Percentiles rank a stretch among this genome's conserved stretches.
phyloP scores from a whole-genome alignment of 228 moss, liverwort and hornwort species.

The Sphagnum magellanicum region DNA sequence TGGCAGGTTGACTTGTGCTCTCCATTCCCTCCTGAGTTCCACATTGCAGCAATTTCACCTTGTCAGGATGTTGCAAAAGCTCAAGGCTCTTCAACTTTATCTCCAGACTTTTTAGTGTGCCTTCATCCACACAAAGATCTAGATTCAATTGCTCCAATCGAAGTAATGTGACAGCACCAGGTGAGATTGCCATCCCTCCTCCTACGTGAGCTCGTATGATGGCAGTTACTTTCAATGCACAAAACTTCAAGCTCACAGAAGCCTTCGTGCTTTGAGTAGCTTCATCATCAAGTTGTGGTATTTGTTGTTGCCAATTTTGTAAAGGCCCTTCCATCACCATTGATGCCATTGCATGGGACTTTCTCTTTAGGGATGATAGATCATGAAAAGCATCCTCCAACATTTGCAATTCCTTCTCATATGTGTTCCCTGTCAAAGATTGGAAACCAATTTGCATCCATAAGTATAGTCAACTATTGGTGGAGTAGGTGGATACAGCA shows the following conservation, averaged over 20 bases:
- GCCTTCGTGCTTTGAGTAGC: slow-evolving; percentile 7
- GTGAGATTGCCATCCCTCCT: slow-evolving; percentile 8
- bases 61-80: slow-evolving; percentile 39
- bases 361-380: slow-evolving; percentile 39
- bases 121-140: slow-evolving; percentile 41
- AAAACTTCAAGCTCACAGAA: slow-evolving; percentile 34
- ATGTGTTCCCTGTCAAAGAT: slow-evolving; percentile 25
- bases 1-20: slow-evolving; percentile 16
- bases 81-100: slow-evolving; percentile 45
- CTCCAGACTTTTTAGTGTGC: slow-evolving; percentile 35
- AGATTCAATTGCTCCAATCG: slow-evolving; percentile 46
- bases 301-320: slow-evolving; percentile 37
- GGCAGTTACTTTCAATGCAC: slow-evolving; percentile 33
- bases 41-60: slow-evolving; percentile 40
- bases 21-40: slow-evolving; percentile 32
- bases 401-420: slow-evolving; percentile 34
- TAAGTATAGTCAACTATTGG: no score
- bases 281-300: slow-evolving; percentile 18
- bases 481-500: no score
- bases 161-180: slow-evolving; percentile 30
- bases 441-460: no score
- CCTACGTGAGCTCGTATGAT: slow-evolving; percentile 19
- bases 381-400: slow-evolving; percentile 25
- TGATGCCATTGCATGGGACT: slow-evolving; percentile 33
- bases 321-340: slow-evolving; percentile 35